A percentile compares a stretch with the other conserved stretches of the same genome.
Conservation (phyloP, 1,284 basidiomycete genomes). For the Rugosomyces carneus region DNA sequence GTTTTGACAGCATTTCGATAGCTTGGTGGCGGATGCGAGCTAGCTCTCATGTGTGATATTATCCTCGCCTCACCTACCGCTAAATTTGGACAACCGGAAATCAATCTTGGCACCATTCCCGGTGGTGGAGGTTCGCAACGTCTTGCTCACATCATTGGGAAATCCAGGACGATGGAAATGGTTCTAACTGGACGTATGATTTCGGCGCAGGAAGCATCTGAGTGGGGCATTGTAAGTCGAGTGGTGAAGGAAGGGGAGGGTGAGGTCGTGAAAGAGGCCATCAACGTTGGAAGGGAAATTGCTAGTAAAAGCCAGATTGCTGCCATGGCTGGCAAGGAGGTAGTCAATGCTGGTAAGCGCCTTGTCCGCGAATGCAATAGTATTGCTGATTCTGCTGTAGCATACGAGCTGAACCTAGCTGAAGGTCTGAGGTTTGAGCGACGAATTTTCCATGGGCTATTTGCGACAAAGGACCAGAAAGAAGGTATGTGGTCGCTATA, state of each 20-base stretch:
- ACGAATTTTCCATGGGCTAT: constrained; percentile 87
- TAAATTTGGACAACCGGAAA: constrained; percentile 95
- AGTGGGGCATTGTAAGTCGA: constrained; percentile 81
- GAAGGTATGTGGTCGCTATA: constrained; percentile 57
- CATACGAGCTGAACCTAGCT: constrained; percentile 76
- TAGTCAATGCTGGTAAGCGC: constrained; percentile 80
- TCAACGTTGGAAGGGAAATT: constrained; percentile 78
- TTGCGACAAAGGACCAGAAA: constrained; percentile 96
- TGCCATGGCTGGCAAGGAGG: constrained; percentile 91
- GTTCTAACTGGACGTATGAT: constrained; percentile 85
- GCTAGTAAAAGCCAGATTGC: constrained; percentile 83
- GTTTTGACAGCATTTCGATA: constrained; percentile 20
- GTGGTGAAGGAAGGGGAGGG: constrained; percentile 76
- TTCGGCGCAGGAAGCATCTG: constrained; percentile 77
- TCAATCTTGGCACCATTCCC: constrained; percentile 95
- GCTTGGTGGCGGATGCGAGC: constrained; percentile 96
- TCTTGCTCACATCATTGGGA: constrained; percentile 83
- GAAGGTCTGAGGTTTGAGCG: constrained; percentile 89
- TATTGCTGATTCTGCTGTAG: constrained; percentile 29
- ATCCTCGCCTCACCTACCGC: constrained; percentile 92
- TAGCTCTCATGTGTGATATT: constrained; percentile 97
- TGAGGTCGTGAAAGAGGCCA: constrained; percentile 83
- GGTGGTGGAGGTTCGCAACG: constrained; percentile 84
- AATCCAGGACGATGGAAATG: constrained; percentile 95
- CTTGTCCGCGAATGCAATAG: background rate